Evolutionary conservation across 495 filamentous ascomycete species (phyloP).

Genomic region (Penicillium steckii): DNA sequence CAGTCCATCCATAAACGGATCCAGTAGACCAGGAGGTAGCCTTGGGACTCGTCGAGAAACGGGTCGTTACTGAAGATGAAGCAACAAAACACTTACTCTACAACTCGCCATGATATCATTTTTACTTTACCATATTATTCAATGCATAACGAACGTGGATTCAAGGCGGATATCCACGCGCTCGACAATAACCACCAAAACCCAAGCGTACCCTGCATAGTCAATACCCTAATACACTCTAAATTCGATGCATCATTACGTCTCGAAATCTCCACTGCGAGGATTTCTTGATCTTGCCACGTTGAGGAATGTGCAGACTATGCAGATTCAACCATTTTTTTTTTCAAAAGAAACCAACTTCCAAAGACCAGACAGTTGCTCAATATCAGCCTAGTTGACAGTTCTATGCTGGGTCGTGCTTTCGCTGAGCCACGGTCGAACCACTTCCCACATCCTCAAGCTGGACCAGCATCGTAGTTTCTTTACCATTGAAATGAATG

Average conservation of each 20-base stretch:
- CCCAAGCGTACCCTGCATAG: not conserved
- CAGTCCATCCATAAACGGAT: slow-evolving; percentile 29
- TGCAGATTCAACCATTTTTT: not conserved
- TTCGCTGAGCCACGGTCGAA: not conserved
- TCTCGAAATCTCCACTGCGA: not conserved
- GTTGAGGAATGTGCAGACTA: slow-evolving; percentile 12
- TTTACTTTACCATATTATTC: not conserved
- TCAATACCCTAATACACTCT: slow-evolving; percentile 13
- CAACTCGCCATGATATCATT: not conserved
- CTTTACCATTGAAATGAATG: not conserved
- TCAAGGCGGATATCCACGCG: not conserved
- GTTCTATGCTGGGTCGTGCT: not conserved
- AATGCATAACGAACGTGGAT: not conserved
- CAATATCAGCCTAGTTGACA: not conserved
- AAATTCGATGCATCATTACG: slow-evolving; percentile 2
- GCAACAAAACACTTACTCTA: slow-evolving; percentile 1
- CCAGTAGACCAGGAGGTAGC: slow-evolving; percentile 21
- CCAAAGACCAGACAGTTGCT: not conserved
- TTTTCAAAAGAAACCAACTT: no score
- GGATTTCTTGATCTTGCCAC: slow-evolving; percentile 11
- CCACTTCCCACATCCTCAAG: no score
- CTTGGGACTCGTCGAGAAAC: slow-evolving; percentile 35
- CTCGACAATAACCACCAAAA: not conserved
- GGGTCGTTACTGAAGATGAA: slow-evolving; percentile 33
- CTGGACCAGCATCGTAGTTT: not conserved